Percentiles rank a stretch among this genome's conserved stretches.
phyloP scores from a whole-genome alignment of 1,139 yeast genomes.

The Taiozyma onychis region DNA sequence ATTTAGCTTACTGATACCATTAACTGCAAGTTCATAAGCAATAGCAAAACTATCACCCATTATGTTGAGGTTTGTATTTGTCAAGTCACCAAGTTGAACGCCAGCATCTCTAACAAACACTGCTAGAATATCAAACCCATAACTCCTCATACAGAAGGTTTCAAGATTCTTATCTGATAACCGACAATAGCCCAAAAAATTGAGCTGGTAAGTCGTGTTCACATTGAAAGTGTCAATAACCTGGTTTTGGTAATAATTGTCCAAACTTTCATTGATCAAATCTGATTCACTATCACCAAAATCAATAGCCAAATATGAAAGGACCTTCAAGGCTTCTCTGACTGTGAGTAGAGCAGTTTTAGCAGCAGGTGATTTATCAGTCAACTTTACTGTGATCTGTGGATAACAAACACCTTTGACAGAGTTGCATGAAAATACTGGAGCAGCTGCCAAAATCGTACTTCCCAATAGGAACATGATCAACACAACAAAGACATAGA shows the following conservation, averaged over 20 bases:
- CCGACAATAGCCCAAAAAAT: constrained; percentile 47
- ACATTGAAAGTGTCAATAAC: constrained; percentile 41
- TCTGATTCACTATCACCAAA: constrained; percentile 30
- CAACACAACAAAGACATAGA: constrained; percentile 1
- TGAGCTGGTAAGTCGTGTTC: constrained; percentile 38
- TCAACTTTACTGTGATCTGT: constrained; percentile 37
- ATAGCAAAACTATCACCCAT: constrained; percentile 39
- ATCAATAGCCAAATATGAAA: constrained; percentile 54
- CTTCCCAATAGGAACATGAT: constrained; percentile 2
- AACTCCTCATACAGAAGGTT: constrained; percentile 31
- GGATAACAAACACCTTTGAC: constrained; percentile 36
- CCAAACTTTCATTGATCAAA: constrained; percentile 17
- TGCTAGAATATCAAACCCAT: constrained; percentile 43
- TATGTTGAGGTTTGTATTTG: constrained; percentile 33
- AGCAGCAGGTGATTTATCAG: constrained; percentile 34
- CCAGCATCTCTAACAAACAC: constrained; percentile 47
- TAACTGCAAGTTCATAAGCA: constrained; percentile 29
- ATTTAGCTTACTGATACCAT: constrained; percentile 18
- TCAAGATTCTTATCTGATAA: constrained; percentile 21
- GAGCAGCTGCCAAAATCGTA: constrained; percentile 16
- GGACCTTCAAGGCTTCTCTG: constrained; percentile 44
- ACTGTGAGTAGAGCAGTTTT: constrained; percentile 34
- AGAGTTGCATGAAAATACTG: constrained; percentile 27
- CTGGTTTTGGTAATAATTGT: constrained; percentile 20
- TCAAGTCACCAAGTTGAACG: constrained; percentile 37